Percentiles rank a stretch among this genome's conserved stretches.
These are phyloP conservation scores for Poa annua DNA, from an alignment of 176 grass and related monocot species.

Conservation along the genomic window DNA sequence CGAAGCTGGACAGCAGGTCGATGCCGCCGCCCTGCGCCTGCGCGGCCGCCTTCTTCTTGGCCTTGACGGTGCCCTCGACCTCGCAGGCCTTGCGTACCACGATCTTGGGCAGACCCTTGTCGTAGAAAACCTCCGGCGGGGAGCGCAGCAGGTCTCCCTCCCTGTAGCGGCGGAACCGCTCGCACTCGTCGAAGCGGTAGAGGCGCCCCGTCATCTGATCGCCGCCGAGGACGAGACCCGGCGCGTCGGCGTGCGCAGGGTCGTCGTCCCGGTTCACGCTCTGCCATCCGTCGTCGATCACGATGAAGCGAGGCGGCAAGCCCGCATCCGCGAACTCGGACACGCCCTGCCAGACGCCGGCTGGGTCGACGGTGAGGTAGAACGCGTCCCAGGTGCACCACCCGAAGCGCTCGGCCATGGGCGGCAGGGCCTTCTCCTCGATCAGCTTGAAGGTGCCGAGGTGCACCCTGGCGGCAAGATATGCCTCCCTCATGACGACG, in stretches of 20 bases:
- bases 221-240: constrained; percentile 52
- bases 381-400: no score
- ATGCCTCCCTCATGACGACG: constrained; percentile 47
- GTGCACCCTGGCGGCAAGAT: constrained; percentile 42
- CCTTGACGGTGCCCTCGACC: constrained; percentile 32
- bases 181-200: constrained; percentile 9
- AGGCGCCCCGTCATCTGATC: constrained; percentile 81
- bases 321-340: no score
- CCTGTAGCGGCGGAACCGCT: constrained; percentile 67
- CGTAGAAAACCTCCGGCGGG: constrained; percentile 16
- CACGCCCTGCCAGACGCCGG: constrained; percentile 10
- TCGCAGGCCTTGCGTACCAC: constrained; percentile 34
- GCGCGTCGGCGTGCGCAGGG: constrained; percentile 43
- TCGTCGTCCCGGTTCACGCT: constrained; percentile 68
- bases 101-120: neutral
- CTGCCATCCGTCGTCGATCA: constrained; percentile 57
- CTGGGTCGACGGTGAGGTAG: constrained; percentile 41
- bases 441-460: no score
- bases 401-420: no score
- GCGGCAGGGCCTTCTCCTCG: no score
- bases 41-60: constrained; percentile 25
- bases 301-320: no score
- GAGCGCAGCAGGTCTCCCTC: neutral
- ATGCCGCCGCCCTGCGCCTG: neutral
- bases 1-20: neutral